Evolutionary conservation across 1,139 yeast species (phyloP), one percentile per base, ranked within the genome.

Genomic region (Blastobotrys petasosporus): DNA sequence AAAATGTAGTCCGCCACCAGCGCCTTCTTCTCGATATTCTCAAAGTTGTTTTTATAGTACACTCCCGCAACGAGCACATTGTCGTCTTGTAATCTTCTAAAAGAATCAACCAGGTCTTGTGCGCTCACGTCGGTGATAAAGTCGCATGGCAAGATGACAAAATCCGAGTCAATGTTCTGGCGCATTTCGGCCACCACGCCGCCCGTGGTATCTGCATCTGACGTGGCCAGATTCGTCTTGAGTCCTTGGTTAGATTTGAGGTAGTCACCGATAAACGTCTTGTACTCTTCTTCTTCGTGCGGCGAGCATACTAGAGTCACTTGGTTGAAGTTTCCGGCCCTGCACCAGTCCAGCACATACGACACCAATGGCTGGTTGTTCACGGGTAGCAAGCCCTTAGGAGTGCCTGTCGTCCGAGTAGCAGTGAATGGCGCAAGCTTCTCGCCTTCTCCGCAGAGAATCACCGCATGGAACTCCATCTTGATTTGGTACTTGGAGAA

Each of bases 331-430:
- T 52, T 54, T 1, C 95, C 97, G 60, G 75, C 74, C 58, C 82
- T 87, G 71, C 97, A 88, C 97, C 97, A 94, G 55, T 85, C 90
- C 39, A 94, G 71, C 2, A 85, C 94, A 60, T 87, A 85, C 55
- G 82, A 82, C 41, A 94, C 70, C 85, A 92, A 81, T n/a, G 97
- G 95, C 57, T 76, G 75, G 63, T 90, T 90, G 12, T 94, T 97
- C 37, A 94, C 74, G 2, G 98, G 97, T 43, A 94, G 67, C 46
- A 90, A 69, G 0, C 97, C 94, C 68, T 92, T 92, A 4, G 94
- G 79, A 9, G 76, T 62, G 7, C 94, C 90, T 1, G 82, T 72
- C 30, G 63, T 64, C 7, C 32, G 6, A 35, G 73, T 74, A 0
- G 94, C 77, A 13, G 61, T 52, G 51, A 88, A 78, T 0, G 97